Base-by-base conservation (phyloP, 2,329 filamentous ascomycete species). In the Cordyceps cateniannulata region DNA sequence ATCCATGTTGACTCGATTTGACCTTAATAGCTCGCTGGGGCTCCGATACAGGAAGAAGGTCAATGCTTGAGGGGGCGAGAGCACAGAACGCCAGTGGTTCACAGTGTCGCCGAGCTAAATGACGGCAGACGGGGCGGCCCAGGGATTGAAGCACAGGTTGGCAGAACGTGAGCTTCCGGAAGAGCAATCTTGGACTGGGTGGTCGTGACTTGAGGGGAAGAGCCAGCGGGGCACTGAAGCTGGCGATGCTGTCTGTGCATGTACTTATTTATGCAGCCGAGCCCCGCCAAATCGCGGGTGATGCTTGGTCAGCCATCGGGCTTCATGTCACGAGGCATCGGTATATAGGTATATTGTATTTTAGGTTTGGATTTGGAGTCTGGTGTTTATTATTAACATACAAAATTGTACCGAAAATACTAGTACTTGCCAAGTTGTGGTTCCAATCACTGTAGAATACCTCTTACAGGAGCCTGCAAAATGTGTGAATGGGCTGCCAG, bases 1-100 rank as follows among this genome's bases (percentile, higher is more conserved):
- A 65, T 85, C 83, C 85, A 88, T 87, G 64, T 40, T 51, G 61
- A 14, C 32, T 20, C 7, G 25, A 14, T 22, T 40, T 22, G 44
- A n/a, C 45, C 22, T 47, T 42, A 47, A 59, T 22, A 18, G 24
- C 24, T 52, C 18, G 40, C 57, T 59, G 27, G 57, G 40, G 45
- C 40, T 59, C 57, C 49, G 57, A 59, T 9, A 59, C 27, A 9
- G n/a, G 9, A 6, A 14, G 29, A n/a, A 18, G n/a, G 54, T n/a
- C 40, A 18, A 40, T 10, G 22, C 12, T 40, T 6, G 54, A 9
- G 20, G 20, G 27, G 22, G 16, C 20, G 29, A 16, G 25, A 7
- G 18, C 9, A 40, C 9, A 35, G 54, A 18, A 1, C 27, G 8
- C 25, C 25, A 16, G 22, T 27, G 44, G 10, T 22, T 27, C 44